Evolutionary conservation across 257 asterid genomes (phyloP), one percentile per base, ranked within the genome.

Genomic region (Solanum piurae): DNA sequence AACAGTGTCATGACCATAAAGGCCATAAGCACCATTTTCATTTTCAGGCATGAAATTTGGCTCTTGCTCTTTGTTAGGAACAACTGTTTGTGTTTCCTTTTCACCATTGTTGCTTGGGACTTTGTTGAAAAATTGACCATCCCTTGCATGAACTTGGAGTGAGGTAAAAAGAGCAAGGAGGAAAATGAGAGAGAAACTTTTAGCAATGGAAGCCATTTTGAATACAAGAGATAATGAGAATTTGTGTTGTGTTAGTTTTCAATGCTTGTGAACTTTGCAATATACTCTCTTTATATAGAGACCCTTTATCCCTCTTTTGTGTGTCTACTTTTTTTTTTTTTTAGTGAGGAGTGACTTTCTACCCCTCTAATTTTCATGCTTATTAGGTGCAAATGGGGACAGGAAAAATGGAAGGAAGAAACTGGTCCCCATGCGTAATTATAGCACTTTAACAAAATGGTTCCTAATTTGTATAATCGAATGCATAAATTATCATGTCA

Each of bases 51-150:
- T 77, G 91, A 93, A 96, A 80, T 27, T 88, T 75, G 98, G 98
- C 4, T 93, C 91, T 83, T 94, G 89, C 20, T 89, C 89, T 8
- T 83, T 86, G 89, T 55, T 88, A 3, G 94, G 93, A 21, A 86
- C 27, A 16, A 31, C 37, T 21, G 68, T 79, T 84, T 84, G 29
- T 3, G 77, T 8, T 42, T 83, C 86, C 37, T 64, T 44, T 46
- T n/a, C 83, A 49, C 31, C 90, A n/a, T 83, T 75, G 72, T 88
- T 93, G 89, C 92, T 89, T 0, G 96, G 92, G 88, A 94, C 52
- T 91, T 95, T 96, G 98, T 92, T 93, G 94, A 96, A 96, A 85
- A 91, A 89, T 64, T 94, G 99, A 90, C 94, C 93, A 4, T 94
- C 99, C 83, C 99, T 91, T 64, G 98, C 99, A 72, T 94, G 92